Evolutionary conservation across 2,329 filamentous ascomycete species (phyloP), one percentile per base, ranked within the genome.

Genomic region (Phaeophleospora eucalypticola): DNA sequence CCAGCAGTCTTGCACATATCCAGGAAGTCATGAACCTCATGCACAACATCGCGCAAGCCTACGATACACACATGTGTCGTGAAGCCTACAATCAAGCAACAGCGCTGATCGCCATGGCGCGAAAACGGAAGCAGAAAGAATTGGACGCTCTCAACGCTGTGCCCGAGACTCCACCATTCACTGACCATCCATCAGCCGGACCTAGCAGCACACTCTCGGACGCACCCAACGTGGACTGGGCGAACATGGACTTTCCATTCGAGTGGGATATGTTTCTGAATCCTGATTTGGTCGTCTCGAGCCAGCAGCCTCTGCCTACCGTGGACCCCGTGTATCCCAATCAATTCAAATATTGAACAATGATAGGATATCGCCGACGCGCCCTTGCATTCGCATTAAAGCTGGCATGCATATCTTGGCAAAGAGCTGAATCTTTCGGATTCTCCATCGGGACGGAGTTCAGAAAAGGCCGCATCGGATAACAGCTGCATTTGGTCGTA

Each of bases 11-110:
- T 9, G 54, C 63, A 2, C 59, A 60, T 18, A 62, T 73, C 4
- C 53, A 63, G 14, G 61, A 64, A 16, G 62, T 63, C 1, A 67
- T 72, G 61, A 59, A 62, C n/a, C 59, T 65, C 2, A 56, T 73
- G 33, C 63, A 66, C 41, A 59, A 64, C 17, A 66, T 72, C n/a
- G 64, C 64, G 2, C 56, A 63, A 19, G 56, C 58, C 2, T 61
- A 70, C 20, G 61, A 67, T 57, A 65, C 63, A 3, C 63, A 64
- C 46, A 64, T 65, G 57, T 65, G 64, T 2, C 63, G 58, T 2
- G 69, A 71, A 47, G 69, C 68, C 2, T 63, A 63, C 49, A 64
- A 59, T 21, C 63, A 66, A 45, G 63, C 63, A 8, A 51, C 54
- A 4, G 57, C 57, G 15, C 49, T 66, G 38, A 61, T 65, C 7